These are phyloP conservation scores for Cornus kousa DNA, from an alignment of 148 eudicot genomes.

Conservation along the genomic window DNA sequence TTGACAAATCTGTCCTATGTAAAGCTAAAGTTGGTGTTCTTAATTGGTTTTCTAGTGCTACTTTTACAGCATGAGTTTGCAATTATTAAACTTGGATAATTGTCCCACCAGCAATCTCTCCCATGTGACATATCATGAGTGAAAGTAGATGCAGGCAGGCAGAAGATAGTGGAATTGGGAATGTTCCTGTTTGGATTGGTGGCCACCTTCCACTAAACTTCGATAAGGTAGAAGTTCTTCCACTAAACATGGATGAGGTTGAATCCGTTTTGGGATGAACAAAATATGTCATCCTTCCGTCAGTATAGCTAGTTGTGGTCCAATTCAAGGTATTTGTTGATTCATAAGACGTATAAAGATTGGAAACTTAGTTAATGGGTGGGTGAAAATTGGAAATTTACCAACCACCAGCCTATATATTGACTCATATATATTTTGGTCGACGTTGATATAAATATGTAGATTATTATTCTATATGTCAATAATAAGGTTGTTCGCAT, in stretches of 20 bases:
- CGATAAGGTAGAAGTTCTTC: not conserved
- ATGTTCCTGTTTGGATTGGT: not conserved
- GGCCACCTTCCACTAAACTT: conserved; percentile 3
- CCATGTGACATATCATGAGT: not conserved
- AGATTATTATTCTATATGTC: too few species aligned
- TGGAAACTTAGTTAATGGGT: conserved; percentile 9
- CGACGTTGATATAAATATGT: too few species aligned
- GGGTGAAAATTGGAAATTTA: not conserved
- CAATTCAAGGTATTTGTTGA: not conserved
- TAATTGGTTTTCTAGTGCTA: too few species aligned
- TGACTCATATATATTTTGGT: not conserved
- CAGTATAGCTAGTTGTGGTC: not conserved
- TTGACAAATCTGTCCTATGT: too few species aligned
- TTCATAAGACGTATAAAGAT: not conserved
- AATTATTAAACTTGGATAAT: too few species aligned
- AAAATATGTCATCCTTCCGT: too few species aligned
- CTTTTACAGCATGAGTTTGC: too few species aligned
- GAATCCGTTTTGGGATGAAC: too few species aligned
- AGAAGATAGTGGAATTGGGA: conserved; percentile 15
- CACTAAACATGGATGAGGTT: too few species aligned
- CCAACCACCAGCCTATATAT: conserved; percentile 7
- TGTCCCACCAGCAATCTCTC: too few species aligned
- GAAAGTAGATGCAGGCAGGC: not conserved
- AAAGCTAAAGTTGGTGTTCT: too few species aligned
- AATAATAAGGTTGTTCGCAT: too few species aligned